These are phyloP conservation scores for Teratosphaeria gauchensis DNA, from an alignment of 2,329 filamentous ascomycete genomes.

Conservation along the genomic window DNA sequence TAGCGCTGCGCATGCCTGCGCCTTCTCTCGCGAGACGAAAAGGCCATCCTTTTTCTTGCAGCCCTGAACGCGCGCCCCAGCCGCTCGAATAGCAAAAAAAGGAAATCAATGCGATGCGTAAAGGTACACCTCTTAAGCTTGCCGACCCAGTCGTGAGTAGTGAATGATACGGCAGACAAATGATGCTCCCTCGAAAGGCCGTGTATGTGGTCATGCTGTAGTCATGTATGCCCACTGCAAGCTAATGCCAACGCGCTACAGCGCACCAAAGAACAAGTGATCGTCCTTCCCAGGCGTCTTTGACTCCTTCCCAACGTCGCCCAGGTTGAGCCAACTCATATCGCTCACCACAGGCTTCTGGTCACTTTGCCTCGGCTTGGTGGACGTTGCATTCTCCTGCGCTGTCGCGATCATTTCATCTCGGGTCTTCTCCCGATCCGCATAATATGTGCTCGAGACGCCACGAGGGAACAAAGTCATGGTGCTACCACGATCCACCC, in stretches of 20 bases:
- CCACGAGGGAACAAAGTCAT: constrained; percentile 30
- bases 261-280: neutral
- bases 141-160: neutral
- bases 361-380: constrained; percentile 32
- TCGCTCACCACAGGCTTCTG: constrained; percentile 33
- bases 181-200: neutral
- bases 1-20: too few species aligned
- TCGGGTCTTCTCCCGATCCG: constrained; percentile 18
- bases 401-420: constrained; percentile 12
- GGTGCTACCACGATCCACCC: constrained; percentile 22
- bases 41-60: too few species aligned
- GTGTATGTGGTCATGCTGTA: neutral
- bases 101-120: too few species aligned
- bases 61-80: too few species aligned
- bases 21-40: too few species aligned
- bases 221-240: neutral
- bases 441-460: constrained; percentile 22
- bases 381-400: neutral
- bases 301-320: neutral
- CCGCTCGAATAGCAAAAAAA: too few species aligned
- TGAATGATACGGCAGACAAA: neutral
- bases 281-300: neutral
- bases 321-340: constrained; percentile 72
- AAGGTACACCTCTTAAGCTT: too few species aligned
- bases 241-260: neutral